A percentile compares a stretch with the other conserved stretches of the same genome.
These are phyloP conservation scores for Paraleonurus japonicus DNA, from an alignment of 257 asterid species.

Conservation along the genomic window DNA sequence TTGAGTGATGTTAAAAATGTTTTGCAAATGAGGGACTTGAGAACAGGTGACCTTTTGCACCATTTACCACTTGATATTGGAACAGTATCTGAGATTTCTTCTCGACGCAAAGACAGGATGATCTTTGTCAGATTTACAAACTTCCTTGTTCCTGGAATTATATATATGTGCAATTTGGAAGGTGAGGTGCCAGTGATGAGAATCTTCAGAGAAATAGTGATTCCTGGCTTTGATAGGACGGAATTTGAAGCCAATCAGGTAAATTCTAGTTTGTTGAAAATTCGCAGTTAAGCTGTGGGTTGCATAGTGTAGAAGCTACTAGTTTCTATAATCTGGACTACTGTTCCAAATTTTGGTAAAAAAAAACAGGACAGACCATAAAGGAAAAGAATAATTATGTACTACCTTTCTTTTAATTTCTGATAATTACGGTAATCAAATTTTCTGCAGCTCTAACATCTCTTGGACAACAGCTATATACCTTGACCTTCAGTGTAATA, in stretches of 20 bases:
- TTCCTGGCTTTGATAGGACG: slow-evolving; percentile 76
- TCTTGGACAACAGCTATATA: not conserved
- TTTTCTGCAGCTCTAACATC: slow-evolving; percentile 1
- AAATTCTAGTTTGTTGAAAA: slow-evolving; percentile 17
- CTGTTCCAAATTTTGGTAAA: not conserved
- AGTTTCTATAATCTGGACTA: not conserved
- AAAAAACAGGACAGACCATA: not conserved
- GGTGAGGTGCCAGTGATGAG: slow-evolving; percentile 52
- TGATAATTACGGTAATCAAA: not conserved
- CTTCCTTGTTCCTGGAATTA: slow-evolving; percentile 83
- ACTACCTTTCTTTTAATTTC: not conserved
- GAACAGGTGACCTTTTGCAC: slow-evolving; percentile 66
- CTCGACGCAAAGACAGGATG: slow-evolving; percentile 60
- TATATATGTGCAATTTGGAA: slow-evolving; percentile 66
- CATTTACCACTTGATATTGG: slow-evolving; percentile 83
- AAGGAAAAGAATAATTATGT: not conserved
- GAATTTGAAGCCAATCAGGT: slow-evolving; percentile 82
- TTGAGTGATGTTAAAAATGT: slow-evolving; percentile 85
- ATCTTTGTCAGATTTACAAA: slow-evolving; percentile 73
- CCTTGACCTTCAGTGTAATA: not conserved
- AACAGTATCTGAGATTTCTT: slow-evolving; percentile 62
- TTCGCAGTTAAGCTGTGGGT: not conserved
- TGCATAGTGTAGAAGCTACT: slow-evolving; percentile 3
- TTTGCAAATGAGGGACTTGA: slow-evolving; percentile 81
- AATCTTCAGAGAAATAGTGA: slow-evolving; percentile 68